Percentiles rank a stretch among this genome's conserved stretches.
phyloP scores from a whole-genome alignment of 345 rosid genomes.

The Passiflora organensis region DNA sequence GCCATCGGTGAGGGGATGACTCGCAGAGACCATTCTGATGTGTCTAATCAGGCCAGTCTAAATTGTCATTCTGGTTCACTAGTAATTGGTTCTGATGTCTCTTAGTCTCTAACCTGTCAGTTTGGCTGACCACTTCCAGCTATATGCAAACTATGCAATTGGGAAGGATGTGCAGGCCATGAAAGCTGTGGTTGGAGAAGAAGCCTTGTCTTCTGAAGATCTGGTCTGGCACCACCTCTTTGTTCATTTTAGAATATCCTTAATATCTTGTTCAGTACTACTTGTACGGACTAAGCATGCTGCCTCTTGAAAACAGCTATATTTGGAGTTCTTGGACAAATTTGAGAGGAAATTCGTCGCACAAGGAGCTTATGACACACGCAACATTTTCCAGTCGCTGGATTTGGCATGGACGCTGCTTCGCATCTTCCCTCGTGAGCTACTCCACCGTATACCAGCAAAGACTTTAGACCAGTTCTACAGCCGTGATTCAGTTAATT shows the following conservation, averaged over 20 bases:
- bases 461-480: slow-evolving; percentile 85
- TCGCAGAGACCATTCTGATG: slow-evolving; percentile 84
- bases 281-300: slow-evolving; percentile 11
- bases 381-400: slow-evolving; percentile 87
- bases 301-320: slow-evolving; percentile 52
- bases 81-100: not conserved
- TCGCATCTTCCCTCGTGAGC: slow-evolving; percentile 97
- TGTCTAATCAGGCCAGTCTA: slow-evolving; percentile 75
- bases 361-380: slow-evolving; percentile 95
- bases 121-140: slow-evolving; percentile 31
- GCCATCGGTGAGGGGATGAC: slow-evolving; percentile 99
- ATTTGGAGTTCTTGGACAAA: slow-evolving; percentile 87
- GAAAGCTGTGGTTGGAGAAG: slow-evolving; percentile 99
- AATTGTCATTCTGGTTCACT: not conserved
- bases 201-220: slow-evolving; percentile 97
- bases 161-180: slow-evolving; percentile 98
- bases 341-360: slow-evolving; percentile 89
- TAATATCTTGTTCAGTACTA: not conserved
- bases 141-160: slow-evolving; percentile 92
- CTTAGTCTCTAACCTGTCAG: not conserved
- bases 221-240: slow-evolving; percentile 45
- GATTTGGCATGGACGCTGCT: slow-evolving; percentile 96
- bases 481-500: slow-evolving; percentile 63
- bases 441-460: slow-evolving; percentile 96
- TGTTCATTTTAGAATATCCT: slow-evolving; percentile 5